These are phyloP conservation scores for Trichoderma lentiforme DNA, from an alignment of 2,329 filamentous ascomycete genomes.

Conservation along the genomic window DNA sequence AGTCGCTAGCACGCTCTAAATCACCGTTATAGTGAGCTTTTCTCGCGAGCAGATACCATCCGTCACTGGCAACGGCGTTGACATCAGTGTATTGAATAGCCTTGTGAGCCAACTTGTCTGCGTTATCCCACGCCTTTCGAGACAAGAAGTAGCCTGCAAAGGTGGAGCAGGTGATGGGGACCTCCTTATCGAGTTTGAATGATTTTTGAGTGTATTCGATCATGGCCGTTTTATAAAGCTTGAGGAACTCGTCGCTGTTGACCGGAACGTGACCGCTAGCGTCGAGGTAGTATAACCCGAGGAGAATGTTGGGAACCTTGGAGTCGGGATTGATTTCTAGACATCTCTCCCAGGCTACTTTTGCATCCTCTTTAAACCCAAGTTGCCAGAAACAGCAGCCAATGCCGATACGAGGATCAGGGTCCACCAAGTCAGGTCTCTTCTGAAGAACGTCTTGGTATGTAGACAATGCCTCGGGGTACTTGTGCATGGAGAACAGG, in stretches of 20 bases:
- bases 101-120: conserved; percentile 83
- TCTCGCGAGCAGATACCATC: conserved; percentile 90
- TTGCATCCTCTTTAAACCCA: conserved; percentile 90
- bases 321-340: conserved; percentile 78
- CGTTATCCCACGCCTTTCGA: conserved; percentile 73
- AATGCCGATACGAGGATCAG: conserved; percentile 92
- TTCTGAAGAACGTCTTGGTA: conserved; percentile 87
- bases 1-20: conserved; percentile 71
- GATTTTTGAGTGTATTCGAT: conserved; percentile 90
- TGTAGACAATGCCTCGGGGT: conserved; percentile 72
- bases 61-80: conserved; percentile 93
- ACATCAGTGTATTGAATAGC: conserved; percentile 95
- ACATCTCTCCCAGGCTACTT: conserved; percentile 82
- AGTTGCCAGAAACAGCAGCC: conserved; percentile 97
- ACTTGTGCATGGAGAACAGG: conserved; percentile 82
- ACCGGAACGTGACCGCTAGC: conserved; percentile 78
- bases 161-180: conserved; percentile 83
- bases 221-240: conserved; percentile 89
- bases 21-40: conserved; percentile 86
- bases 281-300: conserved; percentile 87
- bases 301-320: conserved; percentile 84
- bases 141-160: conserved; percentile 90
- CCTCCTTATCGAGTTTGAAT: conserved; percentile 88
- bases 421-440: conserved; percentile 84
- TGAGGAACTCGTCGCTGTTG: conserved; percentile 79